Conservation (phyloP, 352 stramenopile genomes). For the Phytophthora pinifolia region DNA sequence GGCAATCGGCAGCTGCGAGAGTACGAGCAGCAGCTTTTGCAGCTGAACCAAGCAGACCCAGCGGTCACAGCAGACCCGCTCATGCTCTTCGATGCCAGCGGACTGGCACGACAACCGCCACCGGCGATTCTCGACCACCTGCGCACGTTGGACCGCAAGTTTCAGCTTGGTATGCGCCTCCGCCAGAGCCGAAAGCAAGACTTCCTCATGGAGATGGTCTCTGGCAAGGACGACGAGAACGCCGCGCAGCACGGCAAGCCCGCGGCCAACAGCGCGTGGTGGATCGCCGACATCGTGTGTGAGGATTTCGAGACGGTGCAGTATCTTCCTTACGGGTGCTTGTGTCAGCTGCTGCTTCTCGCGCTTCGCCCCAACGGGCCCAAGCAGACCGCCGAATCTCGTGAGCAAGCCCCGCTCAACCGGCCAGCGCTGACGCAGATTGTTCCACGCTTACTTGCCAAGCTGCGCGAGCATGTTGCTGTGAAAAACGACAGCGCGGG, state of each 20-base stretch:
- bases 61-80: slow-evolving; percentile 55
- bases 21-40: slow-evolving; percentile 74
- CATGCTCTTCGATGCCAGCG: slow-evolving; percentile 74
- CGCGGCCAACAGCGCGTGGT: slow-evolving; percentile 50
- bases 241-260: slow-evolving; percentile 12
- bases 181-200: slow-evolving; percentile 75
- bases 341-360: slow-evolving; percentile 79
- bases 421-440: slow-evolving; percentile 44
- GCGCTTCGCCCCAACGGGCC: slow-evolving; percentile 32
- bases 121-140: slow-evolving; percentile 77
- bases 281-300: slow-evolving; percentile 88
- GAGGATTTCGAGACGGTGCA: slow-evolving; percentile 81
- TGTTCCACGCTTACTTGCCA: slow-evolving; percentile 52
- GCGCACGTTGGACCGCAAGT: slow-evolving; percentile 64
- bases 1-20: slow-evolving; percentile 64
- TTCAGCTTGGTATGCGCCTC: slow-evolving; percentile 76
- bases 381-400: slow-evolving; percentile 10
- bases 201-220: slow-evolving; percentile 89
- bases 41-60: slow-evolving; percentile 42
- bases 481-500: slow-evolving; percentile 31
- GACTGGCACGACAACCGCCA: slow-evolving; percentile 68
- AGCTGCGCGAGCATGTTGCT: slow-evolving; percentile 59
- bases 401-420: slow-evolving; percentile 27
- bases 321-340: slow-evolving; percentile 75
- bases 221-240: slow-evolving; percentile 42